Percentiles rank a stretch among this genome's conserved stretches.
These are phyloP conservation scores for Carex sylvatica DNA, from an alignment of 202 grass and related monocot genomes.

Conservation along the genomic window DNA sequence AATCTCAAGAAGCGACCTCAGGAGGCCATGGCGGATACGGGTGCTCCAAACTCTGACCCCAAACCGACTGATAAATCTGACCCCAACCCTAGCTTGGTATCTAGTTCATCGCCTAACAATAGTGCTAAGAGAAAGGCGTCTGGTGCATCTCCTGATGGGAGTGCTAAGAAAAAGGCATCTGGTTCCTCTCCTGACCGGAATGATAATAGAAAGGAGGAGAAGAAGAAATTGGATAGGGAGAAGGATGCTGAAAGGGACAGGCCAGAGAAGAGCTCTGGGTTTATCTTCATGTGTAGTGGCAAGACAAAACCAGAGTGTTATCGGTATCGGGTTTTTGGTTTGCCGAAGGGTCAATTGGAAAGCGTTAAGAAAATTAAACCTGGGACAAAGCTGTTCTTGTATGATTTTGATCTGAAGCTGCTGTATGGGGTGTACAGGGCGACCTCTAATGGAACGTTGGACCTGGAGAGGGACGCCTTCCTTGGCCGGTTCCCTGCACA, in stretches of 20 bases:
- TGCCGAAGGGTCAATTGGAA: conserved; percentile 56
- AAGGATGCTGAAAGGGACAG: background rate
- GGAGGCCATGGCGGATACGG: background rate
- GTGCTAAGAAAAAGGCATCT: background rate
- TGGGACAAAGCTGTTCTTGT: conserved; percentile 75
- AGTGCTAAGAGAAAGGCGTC: background rate
- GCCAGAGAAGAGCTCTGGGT: conserved; percentile 46
- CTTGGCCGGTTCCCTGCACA: conserved; percentile 71
- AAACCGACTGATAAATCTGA: background rate
- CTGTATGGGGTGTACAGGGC: conserved; percentile 86
- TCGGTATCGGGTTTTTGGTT: conserved; percentile 53
- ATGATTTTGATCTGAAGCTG: conserved; percentile 97
- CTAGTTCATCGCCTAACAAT: background rate
- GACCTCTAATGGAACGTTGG: conserved; percentile 42
- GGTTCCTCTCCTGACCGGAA: background rate
- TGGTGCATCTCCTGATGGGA: background rate
- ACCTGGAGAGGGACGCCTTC: conserved; percentile 59
- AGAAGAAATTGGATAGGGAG: background rate
- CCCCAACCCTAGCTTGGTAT: background rate
- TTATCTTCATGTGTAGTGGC: conserved; percentile 94
- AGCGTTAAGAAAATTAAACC: conserved; percentile 65
- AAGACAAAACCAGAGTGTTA: conserved; percentile 88
- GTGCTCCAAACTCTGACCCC: background rate
- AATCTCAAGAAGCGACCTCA: background rate
- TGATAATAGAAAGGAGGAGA: conserved; percentile 10